These are phyloP conservation scores for Penicillium sp. DNA, from an alignment of 2,329 filamentous ascomycete species.

Conservation along the genomic window DNA sequence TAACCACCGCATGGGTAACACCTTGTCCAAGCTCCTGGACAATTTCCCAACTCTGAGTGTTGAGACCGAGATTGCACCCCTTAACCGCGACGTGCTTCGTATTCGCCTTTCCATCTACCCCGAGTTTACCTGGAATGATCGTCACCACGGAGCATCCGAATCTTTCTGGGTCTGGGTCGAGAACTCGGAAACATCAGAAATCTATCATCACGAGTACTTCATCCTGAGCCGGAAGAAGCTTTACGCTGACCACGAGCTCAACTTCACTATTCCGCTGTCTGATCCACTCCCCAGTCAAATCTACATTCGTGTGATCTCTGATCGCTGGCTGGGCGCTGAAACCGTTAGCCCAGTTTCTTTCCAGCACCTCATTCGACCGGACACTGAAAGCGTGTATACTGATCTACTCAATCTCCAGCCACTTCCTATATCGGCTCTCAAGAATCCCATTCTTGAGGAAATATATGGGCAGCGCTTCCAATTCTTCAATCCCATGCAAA, in stretches of 20 bases:
- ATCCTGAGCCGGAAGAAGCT: conserved; percentile 87
- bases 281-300: conserved; percentile 94
- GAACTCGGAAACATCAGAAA: conserved; percentile 94
- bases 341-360: conserved; percentile 95
- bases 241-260: conserved; percentile 93
- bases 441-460: conserved; percentile 82
- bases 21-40: conserved; percentile 74
- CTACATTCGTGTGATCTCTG: conserved; percentile 90
- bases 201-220: conserved; percentile 97
- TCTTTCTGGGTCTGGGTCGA: conserved; percentile 99
- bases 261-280: conserved; percentile 92
- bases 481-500: conserved; percentile 99
- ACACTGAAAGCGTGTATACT: conserved; percentile 96
- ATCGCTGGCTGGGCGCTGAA: conserved; percentile 94
- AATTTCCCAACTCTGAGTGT: conserved; percentile 91
- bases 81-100: conserved; percentile 92
- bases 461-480: conserved; percentile 86
- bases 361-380: conserved; percentile 93
- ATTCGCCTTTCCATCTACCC: conserved; percentile 82
- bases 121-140: conserved; percentile 93
- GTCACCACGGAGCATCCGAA: conserved; percentile 88
- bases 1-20: conserved; percentile 81
- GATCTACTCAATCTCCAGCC: conserved; percentile 91
- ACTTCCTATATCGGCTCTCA: conserved; percentile 78
- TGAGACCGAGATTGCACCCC: conserved; percentile 89